Base-by-base conservation (phyloP, 164 flowering plant genomes). In the Vitis rotundifolia region DNA sequence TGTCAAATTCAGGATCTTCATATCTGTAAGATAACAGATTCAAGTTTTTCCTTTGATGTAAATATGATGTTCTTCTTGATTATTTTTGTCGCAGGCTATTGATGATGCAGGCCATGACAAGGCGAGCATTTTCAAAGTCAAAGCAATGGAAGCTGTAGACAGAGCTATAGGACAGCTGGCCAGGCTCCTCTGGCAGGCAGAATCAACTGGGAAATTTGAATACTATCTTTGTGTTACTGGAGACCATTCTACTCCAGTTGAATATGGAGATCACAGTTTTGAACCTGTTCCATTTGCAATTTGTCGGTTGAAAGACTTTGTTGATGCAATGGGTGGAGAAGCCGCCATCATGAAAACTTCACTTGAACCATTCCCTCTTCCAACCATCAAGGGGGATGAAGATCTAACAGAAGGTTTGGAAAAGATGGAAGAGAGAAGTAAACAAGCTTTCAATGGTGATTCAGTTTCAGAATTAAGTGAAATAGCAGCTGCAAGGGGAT, bases 51-150 rank as follows among this genome's bases (percentile, higher is more conserved):
- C 44, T 37, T 3, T 3, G 44, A 59, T 11, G 12, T 59, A 13
- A 8, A 13, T 55, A 14, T 55, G 11, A 19, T 54, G 2, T 29
- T 19, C 5, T 60, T 16, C 2, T 50, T 29, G 44, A 67, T 52
- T 60, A 68, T 66, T 60, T 56, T 16, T 67, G 31, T 57, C 73
- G 68, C 87, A 90, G 99, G 97, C 99, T 68, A 85, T 95, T 78
- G 99, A 95, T 78, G 99, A 93, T 74, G 99, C 97, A 2, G 99
- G 99, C 58, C 99, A 95, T 75, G 98, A 95, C 66, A 95, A 93
- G 81, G 99, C 97, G 29, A 90, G 82, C 64, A 18, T 85, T 53
- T 87, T 92, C 69, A 94, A 92, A 83, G 92, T 87, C 29, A 92
- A 81, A 84, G 98, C 73, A 19, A 70, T 95, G 75, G 98, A 95